These are phyloP conservation scores for Fraxinus albicans DNA, from an alignment of 305 asterid genomes.

Conservation along the genomic window DNA sequence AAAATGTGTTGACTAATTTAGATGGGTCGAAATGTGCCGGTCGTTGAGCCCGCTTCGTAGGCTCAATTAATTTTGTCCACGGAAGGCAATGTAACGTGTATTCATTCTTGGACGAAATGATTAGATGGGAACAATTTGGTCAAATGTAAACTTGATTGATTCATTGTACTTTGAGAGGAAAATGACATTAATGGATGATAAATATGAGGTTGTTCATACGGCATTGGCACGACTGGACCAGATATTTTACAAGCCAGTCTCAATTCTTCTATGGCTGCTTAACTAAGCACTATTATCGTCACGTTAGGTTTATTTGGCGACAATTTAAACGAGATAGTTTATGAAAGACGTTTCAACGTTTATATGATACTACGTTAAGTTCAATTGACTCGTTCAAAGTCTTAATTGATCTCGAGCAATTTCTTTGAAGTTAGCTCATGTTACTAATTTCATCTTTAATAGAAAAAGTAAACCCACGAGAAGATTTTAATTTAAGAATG, in stretches of 20 bases:
- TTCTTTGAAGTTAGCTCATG: not conserved
- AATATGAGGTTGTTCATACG: not conserved
- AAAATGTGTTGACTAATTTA: not conserved
- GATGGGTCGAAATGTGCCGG: not conserved
- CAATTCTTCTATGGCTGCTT: not conserved
- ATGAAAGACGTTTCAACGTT: not conserved
- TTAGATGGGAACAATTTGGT: not conserved
- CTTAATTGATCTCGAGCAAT: not conserved
- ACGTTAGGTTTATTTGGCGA: too few relatives aligned
- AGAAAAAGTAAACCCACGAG: not conserved
- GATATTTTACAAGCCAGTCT: not conserved
- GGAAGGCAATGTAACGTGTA: not conserved
- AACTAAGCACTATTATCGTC: not conserved
- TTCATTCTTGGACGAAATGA: not conserved
- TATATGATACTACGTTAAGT: not conserved
- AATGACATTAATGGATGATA: not conserved
- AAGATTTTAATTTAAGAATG: too few relatives aligned
- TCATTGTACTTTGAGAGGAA: not conserved
- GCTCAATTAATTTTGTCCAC: too few relatives aligned
- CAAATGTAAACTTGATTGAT: not conserved
- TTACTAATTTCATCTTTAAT: not conserved
- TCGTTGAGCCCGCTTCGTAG: too few relatives aligned
- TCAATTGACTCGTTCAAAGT: not conserved
- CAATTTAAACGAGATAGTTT: not conserved
- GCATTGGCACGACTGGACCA: not conserved